These are phyloP conservation scores for Phytophthora sp. DNA, from an alignment of 352 stramenopile genomes.

Conservation along the genomic window DNA sequence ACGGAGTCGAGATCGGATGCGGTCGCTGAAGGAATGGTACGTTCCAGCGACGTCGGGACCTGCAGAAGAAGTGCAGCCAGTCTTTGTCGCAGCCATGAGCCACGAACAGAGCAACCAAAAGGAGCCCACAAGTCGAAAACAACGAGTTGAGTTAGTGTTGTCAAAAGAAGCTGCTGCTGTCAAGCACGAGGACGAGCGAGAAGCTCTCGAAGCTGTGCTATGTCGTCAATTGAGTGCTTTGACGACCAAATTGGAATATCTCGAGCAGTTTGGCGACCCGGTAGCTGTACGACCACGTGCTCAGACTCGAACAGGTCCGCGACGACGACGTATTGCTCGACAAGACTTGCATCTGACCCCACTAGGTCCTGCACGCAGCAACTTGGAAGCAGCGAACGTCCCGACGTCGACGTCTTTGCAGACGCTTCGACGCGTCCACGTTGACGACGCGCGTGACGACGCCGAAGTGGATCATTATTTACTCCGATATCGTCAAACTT, in stretches of 20 bases:
- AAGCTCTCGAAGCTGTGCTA: slow-evolving; percentile 17
- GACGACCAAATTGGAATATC: slow-evolving; percentile 41
- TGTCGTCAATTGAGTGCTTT: slow-evolving; percentile 36
- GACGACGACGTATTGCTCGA: slow-evolving; percentile 25
- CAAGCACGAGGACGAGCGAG: slow-evolving; percentile 34
- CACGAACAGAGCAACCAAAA: slow-evolving; percentile 32
- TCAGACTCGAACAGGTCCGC: slow-evolving; percentile 23
- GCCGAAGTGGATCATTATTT: slow-evolving; percentile 33
- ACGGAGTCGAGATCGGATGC: slow-evolving; percentile 49
- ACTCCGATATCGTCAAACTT: slow-evolving; percentile 18
- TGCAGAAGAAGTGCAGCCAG: slow-evolving; percentile 46
- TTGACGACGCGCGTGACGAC: slow-evolving; percentile 30
- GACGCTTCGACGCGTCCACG: background rate
- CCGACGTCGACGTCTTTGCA: slow-evolving; percentile 27
- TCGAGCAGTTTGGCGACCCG: slow-evolving; percentile 31
- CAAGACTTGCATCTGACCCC: slow-evolving; percentile 26
- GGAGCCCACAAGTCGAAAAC: background rate
- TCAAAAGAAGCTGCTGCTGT: slow-evolving; percentile 23
- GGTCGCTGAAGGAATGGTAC: slow-evolving; percentile 62
- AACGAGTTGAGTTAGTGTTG: slow-evolving; percentile 6
- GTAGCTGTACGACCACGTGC: background rate
- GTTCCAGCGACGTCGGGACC: slow-evolving; percentile 17
- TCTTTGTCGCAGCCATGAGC: slow-evolving; percentile 41
- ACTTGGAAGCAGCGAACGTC: slow-evolving; percentile 12
- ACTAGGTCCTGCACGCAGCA: slow-evolving; percentile 7